Evolutionary conservation across 2,329 filamentous ascomycete genomes (phyloP), one percentile per base, ranked within the genome.

Genomic region (Trichoderma asperellum): DNA sequence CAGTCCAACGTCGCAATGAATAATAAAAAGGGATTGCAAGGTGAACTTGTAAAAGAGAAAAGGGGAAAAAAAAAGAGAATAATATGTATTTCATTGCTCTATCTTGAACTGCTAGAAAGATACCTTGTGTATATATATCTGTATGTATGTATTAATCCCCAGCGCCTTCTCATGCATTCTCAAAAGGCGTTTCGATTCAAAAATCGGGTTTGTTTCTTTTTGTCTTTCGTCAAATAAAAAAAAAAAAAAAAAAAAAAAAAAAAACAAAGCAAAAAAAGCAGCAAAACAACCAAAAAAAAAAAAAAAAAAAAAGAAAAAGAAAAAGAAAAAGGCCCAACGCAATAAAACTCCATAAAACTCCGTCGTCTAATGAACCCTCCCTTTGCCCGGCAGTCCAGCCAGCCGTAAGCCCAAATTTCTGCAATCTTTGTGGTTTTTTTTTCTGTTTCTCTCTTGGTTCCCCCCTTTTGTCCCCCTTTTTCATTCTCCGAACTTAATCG

Each of bases 301-400:
- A 43, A 43, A 58, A 66, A 40, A 56, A 57, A 32, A 32, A 32
- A 32, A 2, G 24, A 40, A 16, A 14, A 18, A 16, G 3, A 5
- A 43, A 18, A 5, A 43, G n/a, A 43, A 43, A n/a, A 43, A 4
- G 40, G 2, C 40, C 40, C 52, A 34, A 16, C 27, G 53, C 55
- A 52, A 49, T 24, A 4, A 67, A 67, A 59, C 55, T 58, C 63
- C 63, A 8, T 5, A 3, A 47, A 64, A 63, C 66, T 40, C 66
- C 66, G 7, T 49, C 56, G 40, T 68, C 60, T 67, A 67, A 37
- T 49, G 18, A 24, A 12, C 6, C 53, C 55, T 32, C 21, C 29
- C 57, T 24, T 18, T 43, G 16, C 18, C 40, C 40, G 40, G 40
- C 40, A 43, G 40, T 43, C 57, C 40, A 55, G 27, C 65, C 65